Base-by-base conservation (phyloP, 768 basidiomycete genomes). In the Kwoniella dendrophila region DNA sequence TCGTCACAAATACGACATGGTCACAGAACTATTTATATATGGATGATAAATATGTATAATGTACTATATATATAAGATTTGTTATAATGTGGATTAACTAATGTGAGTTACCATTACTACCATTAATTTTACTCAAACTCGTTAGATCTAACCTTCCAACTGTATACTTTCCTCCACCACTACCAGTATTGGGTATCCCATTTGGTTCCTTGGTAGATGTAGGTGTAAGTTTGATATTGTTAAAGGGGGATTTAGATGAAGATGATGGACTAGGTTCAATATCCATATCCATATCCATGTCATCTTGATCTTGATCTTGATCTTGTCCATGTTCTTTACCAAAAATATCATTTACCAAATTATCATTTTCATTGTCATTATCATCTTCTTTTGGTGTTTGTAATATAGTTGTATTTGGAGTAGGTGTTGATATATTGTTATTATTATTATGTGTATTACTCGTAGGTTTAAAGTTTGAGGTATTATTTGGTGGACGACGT, bases 261-360 rank as follows among this genome's bases (percentile, higher is more conserved):
- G 48, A 43, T 11, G 44, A 48, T n/a, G 56, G 45, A 16, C 22
- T 52, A 20, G 38, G 29, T 4, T 45, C 57, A 26, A 33, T 14
- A 12, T 59, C 59, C 51, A 54, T 29, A 5, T 63, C 62, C 60
- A 58, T 54, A 36, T 58, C 60, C 47, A 32, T 36, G 33, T 66
- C 65, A 30, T n/a, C n/a, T n/a, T n/a, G n/a, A 51, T 56, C 29
- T 48, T 54, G 30, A 53, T 49, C 34, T 63, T 57, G 10, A 41
- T 26, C 36, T 8, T 60, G 50, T 11, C 33, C 65, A 41, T 68
- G 56, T 26, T 61, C 59, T n/a, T 40, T 49, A 7, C 64, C 67
- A 47, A 68, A 68, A 32, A 68, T 68, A 29, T 68, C 67, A 30
- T 56, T 45, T 16, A 68, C 24, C 27, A 68, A 41, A 7, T 47